phyloP scores from a whole-genome alignment of 805 yeast species.

The Wickerhamomyces silvicola region DNA sequence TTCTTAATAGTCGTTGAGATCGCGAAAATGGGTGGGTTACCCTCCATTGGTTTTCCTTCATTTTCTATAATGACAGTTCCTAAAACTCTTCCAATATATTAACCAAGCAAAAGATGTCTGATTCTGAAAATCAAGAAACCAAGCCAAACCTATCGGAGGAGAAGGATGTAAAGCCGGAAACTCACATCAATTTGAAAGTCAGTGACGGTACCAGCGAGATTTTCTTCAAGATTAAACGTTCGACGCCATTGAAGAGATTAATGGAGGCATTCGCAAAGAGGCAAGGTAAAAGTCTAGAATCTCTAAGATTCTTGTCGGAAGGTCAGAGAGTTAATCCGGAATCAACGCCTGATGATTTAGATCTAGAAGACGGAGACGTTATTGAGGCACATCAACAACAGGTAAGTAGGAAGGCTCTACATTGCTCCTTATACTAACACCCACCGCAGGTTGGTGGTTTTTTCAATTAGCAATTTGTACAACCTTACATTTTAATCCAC shows the following conservation, averaged over 20 bases:
- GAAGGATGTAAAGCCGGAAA: conserved; percentile 54
- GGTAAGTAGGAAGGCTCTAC: conserved; percentile 42
- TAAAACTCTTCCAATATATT: neutral
- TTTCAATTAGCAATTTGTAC: too few species aligned
- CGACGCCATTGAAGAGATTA: conserved; percentile 87
- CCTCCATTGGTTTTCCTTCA: too few species aligned
- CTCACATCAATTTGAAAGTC: conserved; percentile 89
- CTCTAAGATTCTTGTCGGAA: conserved; percentile 85
- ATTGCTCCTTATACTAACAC: conserved; percentile 21
- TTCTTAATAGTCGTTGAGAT: too few species aligned
- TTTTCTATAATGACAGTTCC: too few species aligned
- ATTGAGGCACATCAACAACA: conserved; percentile 98
- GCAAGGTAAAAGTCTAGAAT: conserved; percentile 81
- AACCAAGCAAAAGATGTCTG: conserved; percentile 17
- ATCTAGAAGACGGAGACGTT: conserved; percentile 91
- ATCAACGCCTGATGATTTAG: conserved; percentile 89
- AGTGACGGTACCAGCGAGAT: conserved; percentile 92
- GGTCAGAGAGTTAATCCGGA: conserved; percentile 86
- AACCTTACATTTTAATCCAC: too few species aligned
- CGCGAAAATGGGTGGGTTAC: too few species aligned
- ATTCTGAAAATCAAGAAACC: conserved; percentile 25
- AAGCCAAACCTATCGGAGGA: conserved; percentile 27
- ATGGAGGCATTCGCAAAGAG: conserved; percentile 98
- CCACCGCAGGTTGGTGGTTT: conserved; percentile 14
- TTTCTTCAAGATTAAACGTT: conserved; percentile 88